phyloP scores from a whole-genome alignment of 2,329 filamentous ascomycete species.

The Fusarium xyrophilum region DNA sequence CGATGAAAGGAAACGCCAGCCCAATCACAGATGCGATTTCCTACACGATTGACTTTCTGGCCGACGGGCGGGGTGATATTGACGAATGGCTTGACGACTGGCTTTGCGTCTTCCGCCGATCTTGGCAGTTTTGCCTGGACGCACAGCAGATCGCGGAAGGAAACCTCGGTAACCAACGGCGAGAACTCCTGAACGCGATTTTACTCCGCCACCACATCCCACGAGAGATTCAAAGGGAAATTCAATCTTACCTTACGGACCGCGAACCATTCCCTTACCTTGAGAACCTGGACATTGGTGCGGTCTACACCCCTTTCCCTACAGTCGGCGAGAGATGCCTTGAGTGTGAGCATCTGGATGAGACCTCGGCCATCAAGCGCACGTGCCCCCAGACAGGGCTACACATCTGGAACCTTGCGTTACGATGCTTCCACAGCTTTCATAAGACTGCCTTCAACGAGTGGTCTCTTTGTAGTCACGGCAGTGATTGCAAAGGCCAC shows the following conservation, averaged over 20 bases:
- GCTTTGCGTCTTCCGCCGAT: not conserved
- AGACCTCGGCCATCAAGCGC: not conserved
- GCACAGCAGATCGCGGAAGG: not conserved
- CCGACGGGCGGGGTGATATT: too few species aligned
- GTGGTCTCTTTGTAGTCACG: not conserved
- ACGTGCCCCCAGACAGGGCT: not conserved
- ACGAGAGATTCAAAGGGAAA: not conserved
- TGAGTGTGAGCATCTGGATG: accelerated
- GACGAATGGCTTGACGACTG: too few species aligned
- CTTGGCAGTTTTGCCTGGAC: slow-evolving; percentile 16
- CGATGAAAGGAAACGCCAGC: not conserved
- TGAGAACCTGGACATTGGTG: not conserved
- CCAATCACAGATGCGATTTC: not conserved
- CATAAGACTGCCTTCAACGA: not conserved
- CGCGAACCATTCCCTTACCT: not conserved
- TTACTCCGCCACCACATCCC: not conserved
- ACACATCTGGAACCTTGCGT: slow-evolving; percentile 9
- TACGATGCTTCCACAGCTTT: slow-evolving; percentile 7
- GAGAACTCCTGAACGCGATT: not conserved
- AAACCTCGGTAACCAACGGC: not conserved
- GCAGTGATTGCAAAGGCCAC: not conserved
- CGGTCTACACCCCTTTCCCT: slow-evolving; percentile 2
- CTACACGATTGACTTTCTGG: not conserved
- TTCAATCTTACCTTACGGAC: not conserved
- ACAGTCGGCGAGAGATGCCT: not conserved